Conservation (phyloP, 2,329 filamentous ascomycete species). For the Cryphonectria radicalis region DNA sequence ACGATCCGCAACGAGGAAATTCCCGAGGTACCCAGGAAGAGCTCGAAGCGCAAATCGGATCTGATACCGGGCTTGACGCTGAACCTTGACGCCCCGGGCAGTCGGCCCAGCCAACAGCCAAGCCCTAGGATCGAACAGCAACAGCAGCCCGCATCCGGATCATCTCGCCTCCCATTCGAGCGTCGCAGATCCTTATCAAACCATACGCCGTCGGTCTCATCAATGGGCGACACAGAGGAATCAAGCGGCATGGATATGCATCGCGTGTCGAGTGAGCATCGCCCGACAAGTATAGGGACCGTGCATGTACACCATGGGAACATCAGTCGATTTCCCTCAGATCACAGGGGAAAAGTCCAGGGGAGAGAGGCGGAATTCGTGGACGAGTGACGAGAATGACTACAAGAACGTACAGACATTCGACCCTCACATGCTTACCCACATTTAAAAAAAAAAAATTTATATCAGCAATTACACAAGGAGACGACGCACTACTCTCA, state of each 20-base stretch:
- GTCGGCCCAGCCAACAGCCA: slow-evolving; percentile 35
- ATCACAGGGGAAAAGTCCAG: slow-evolving; percentile 50
- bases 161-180: slow-evolving; percentile 59
- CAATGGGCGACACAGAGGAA: slow-evolving; percentile 52
- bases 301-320: slow-evolving; percentile 64
- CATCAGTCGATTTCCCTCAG: slow-evolving; percentile 58
- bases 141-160: slow-evolving; percentile 33
- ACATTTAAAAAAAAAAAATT: neutral
- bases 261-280: slow-evolving; percentile 43
- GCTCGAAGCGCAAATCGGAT: slow-evolving; percentile 66
- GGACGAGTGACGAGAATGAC: slow-evolving; percentile 36
- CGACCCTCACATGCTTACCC: neutral
- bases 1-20: slow-evolving; percentile 41
- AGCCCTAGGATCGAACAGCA: slow-evolving; percentile 24
- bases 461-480: neutral
- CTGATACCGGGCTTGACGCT: slow-evolving; percentile 36
- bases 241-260: slow-evolving; percentile 37
- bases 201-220: slow-evolving; percentile 56
- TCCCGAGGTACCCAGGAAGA: slow-evolving; percentile 71
- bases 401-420: neutral
- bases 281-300: slow-evolving; percentile 58
- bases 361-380: slow-evolving; percentile 63
- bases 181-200: slow-evolving; percentile 55
- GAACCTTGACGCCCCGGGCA: slow-evolving; percentile 42
- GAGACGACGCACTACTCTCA: neutral